These are phyloP conservation scores for Casuarina equisetifolia DNA, from an alignment of 306 rosid genomes.

Conservation along the genomic window DNA sequence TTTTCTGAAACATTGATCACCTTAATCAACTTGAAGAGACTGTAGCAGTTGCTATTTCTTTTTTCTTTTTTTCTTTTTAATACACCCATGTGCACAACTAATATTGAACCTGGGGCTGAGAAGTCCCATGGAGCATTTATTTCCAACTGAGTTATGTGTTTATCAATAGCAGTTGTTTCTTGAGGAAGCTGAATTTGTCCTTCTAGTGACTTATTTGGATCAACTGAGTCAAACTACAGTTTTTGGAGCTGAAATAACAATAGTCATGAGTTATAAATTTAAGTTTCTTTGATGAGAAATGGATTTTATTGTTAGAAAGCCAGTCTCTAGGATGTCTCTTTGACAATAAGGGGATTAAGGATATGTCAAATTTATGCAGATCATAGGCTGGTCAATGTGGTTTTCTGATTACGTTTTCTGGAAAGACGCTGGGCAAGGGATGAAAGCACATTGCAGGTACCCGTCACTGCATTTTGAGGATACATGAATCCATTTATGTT, in stretches of 20 bases:
- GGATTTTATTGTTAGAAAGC: too few relatives aligned
- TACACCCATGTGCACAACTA: too few relatives aligned
- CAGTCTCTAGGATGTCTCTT: too few relatives aligned
- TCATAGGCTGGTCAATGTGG: slow-evolving; percentile 99
- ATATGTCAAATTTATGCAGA: slow-evolving; percentile 40
- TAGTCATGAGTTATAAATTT: background rate
- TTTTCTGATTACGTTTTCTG: slow-evolving; percentile 72
- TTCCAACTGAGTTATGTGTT: too few relatives aligned
- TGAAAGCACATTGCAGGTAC: slow-evolving; percentile 63
- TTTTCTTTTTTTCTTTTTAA: too few relatives aligned
- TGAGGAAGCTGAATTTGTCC: background rate
- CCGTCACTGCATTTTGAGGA: background rate
- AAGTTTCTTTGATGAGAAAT: too few relatives aligned
- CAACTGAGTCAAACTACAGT: background rate
- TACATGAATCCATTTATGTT: background rate
- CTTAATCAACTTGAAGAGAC: background rate
- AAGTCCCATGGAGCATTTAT: too few relatives aligned
- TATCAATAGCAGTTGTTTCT: background rate
- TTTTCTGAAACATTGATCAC: background rate
- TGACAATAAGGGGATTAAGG: background rate
- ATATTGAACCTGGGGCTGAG: too few relatives aligned
- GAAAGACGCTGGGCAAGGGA: slow-evolving; percentile 83
- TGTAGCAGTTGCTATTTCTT: too few relatives aligned
- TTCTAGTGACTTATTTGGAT: background rate
- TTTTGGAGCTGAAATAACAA: background rate